phyloP scores from a whole-genome alignment of 2,329 filamentous ascomycete genomes.

The Penicillium sp. region DNA sequence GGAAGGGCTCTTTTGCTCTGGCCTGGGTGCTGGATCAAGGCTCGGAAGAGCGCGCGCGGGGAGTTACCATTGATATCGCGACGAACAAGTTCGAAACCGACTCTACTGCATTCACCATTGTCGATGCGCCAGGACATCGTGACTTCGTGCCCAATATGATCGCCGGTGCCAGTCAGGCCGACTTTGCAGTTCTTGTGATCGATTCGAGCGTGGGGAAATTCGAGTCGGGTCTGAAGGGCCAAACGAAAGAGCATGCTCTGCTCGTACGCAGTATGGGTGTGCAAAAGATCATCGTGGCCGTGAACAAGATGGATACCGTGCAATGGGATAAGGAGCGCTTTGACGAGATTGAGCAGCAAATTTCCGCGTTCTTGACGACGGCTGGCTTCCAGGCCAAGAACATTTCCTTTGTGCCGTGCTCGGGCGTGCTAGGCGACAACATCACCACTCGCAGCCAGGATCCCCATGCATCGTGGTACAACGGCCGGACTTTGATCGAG shows the following conservation, averaged over 20 bases:
- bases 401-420: conserved; percentile 81
- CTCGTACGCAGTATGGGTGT: conserved; percentile 87
- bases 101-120: conserved; percentile 79
- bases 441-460: conserved; percentile 51
- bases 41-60: conserved; percentile 77
- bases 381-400: conserved; percentile 79
- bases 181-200: conserved; percentile 91
- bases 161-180: conserved; percentile 88
- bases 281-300: conserved; percentile 76
- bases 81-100: conserved; percentile 91
- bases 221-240: conserved; percentile 85
- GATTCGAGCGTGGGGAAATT: conserved; percentile 87
- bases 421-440: conserved; percentile 83
- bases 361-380: conserved; percentile 72
- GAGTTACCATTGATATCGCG: conserved; percentile 94
- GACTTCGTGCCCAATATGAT: conserved; percentile 99
- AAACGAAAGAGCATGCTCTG: conserved; percentile 89
- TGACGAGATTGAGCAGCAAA: conserved; percentile 75
- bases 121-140: conserved; percentile 88
- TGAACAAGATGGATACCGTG: conserved; percentile 92
- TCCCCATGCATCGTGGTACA: conserved; percentile 67
- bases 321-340: conserved; percentile 78
- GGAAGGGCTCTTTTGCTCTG: conserved; percentile 90
- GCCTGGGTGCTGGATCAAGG: conserved; percentile 96
- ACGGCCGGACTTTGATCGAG: conserved; percentile 69